Conservation (phyloP, 129 eudicot genomes). For the Deinandra increscens region DNA sequence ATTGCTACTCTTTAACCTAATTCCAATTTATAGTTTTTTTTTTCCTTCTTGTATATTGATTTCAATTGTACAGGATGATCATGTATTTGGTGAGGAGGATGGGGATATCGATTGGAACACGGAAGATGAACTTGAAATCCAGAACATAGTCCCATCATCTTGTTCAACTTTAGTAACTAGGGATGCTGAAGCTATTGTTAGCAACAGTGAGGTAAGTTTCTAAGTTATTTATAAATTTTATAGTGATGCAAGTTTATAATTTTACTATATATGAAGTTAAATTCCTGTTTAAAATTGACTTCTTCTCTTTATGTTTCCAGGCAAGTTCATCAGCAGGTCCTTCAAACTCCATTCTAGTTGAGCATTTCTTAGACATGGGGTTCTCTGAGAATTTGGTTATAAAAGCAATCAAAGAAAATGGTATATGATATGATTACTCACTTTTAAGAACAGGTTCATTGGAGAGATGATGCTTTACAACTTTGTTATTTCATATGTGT, state of each 20-base stretch:
- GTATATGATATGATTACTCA: conserved; percentile 36
- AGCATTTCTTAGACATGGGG: conserved; percentile 59
- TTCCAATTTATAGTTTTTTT: neutral
- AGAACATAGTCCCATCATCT: conserved; percentile 38
- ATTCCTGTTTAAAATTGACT: conserved; percentile 7
- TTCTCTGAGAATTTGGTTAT: conserved; percentile 55
- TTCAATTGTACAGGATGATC: conserved; percentile 38
- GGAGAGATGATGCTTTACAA: neutral
- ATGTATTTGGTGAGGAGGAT: conserved; percentile 48
- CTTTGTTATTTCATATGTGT: conserved; percentile 25
- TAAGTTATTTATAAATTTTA: neutral
- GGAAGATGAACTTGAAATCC: conserved; percentile 67
- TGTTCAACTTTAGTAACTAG: conserved; percentile 28
- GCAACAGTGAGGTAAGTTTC: conserved; percentile 47
- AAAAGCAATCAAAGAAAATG: conserved; percentile 66
- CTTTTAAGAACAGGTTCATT: neutral
- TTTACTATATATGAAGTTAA: neutral
- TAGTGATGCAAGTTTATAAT: neutral
- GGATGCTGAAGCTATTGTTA: conserved; percentile 30
- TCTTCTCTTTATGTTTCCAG: conserved; percentile 41
- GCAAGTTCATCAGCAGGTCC: conserved; percentile 63
- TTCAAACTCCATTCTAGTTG: conserved; percentile 42
- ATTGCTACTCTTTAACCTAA: neutral
- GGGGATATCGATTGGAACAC: conserved; percentile 58
- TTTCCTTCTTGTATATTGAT: conserved; percentile 7